Evolutionary conservation across 2,329 filamentous ascomycete species (phyloP).

Genomic region (Neofusicoccum cordaticola): DNA sequence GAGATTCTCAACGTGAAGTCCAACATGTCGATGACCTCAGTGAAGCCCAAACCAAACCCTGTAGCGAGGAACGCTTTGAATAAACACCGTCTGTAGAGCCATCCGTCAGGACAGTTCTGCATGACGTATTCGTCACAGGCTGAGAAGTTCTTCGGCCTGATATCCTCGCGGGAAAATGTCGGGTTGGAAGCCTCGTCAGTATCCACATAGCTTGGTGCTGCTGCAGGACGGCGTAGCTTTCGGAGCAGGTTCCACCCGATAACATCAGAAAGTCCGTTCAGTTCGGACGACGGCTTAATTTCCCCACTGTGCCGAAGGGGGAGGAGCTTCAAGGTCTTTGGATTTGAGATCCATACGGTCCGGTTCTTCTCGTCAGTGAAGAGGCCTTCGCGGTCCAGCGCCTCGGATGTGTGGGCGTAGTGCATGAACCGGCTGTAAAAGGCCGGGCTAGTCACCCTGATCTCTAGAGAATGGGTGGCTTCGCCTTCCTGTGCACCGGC

Average conservation of each 20-base stretch:
- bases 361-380: conserved; percentile 53
- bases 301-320: conserved; percentile 24
- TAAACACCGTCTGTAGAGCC: conserved; percentile 36
- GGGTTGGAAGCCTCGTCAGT: not conserved
- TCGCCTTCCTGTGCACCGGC: conserved; percentile 29
- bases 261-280: conserved; percentile 20
- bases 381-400: conserved; percentile 58
- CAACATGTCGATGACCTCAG: conserved; percentile 29
- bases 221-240: conserved; percentile 40
- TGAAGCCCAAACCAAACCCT: conserved; percentile 37
- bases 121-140: conserved; percentile 40
- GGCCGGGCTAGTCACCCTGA: conserved; percentile 60
- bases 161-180: conserved; percentile 31
- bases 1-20: conserved; percentile 26
- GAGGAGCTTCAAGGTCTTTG: conserved; percentile 44
- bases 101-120: conserved; percentile 19
- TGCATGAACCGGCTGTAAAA: conserved; percentile 67
- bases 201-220: conserved; percentile 34
- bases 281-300: not conserved
- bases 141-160: conserved; percentile 36
- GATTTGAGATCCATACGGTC: conserved; percentile 58
- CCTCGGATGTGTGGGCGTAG: conserved; percentile 62
- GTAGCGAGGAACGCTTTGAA: conserved; percentile 44
- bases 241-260: conserved; percentile 39
- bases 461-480: conserved; percentile 44